Conservation (phyloP, 176 grass and related monocot genomes). For the Metroxylon sagu region DNA sequence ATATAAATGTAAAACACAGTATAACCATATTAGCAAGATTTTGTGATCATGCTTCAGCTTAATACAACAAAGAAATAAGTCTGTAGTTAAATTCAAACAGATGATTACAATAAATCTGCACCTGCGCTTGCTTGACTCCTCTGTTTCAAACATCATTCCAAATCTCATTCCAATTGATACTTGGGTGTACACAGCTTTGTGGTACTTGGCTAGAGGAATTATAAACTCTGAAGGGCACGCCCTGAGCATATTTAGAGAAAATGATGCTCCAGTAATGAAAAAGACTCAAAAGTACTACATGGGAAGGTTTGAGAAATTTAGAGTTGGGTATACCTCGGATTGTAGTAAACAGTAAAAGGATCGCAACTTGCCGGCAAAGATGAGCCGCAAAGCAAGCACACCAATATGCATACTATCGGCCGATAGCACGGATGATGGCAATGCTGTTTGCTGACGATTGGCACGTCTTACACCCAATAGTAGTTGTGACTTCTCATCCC, state of each 20-base stretch:
- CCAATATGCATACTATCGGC: constrained; percentile 99
- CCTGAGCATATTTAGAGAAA: constrained; percentile 25
- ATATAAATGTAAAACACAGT: too few relatives aligned
- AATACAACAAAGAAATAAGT: too few relatives aligned
- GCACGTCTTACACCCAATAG: constrained; percentile 77
- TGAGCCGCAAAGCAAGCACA: constrained; percentile 88
- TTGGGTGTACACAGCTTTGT: constrained; percentile 71
- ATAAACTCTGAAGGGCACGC: constrained; percentile 84
- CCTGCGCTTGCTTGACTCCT: constrained; percentile 93
- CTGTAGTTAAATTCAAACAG: too few relatives aligned
- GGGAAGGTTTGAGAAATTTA: too few relatives aligned
- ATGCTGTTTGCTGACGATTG: constrained; percentile 40
- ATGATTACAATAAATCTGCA: constrained; percentile 3
- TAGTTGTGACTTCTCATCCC: constrained; percentile 94
- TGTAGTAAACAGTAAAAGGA: constrained; percentile 93
- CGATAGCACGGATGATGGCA: constrained; percentile 84
- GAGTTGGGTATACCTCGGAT: constrained; percentile 45
- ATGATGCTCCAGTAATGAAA: neutral
- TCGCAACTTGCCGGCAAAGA: constrained; percentile 63
- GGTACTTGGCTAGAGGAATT: constrained; percentile 66
- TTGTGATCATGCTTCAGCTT: too few relatives aligned
- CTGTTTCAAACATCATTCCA: constrained; percentile 99
- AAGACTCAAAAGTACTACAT: constrained; percentile 1
- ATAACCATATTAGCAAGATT: too few relatives aligned
- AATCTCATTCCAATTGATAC: constrained; percentile 86